Base-by-base conservation (phyloP, 257 asterid species). In the Forsythia suspensa region DNA sequence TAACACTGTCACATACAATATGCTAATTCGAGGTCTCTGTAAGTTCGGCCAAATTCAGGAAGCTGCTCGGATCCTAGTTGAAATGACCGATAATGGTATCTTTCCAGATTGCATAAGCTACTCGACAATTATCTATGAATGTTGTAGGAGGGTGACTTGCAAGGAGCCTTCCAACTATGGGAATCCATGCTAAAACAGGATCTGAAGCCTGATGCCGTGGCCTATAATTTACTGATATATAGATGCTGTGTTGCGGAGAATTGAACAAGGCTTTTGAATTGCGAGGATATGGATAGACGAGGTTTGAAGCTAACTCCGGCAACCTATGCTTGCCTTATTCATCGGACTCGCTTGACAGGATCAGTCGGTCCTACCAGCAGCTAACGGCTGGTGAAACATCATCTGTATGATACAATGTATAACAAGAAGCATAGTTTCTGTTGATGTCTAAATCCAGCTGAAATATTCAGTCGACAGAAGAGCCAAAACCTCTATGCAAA, bases 51-150 rank as follows among this genome's bases (percentile, higher is more conserved):
- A 52, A 46, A 74, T 94, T 72, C 75, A 90, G 55, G 87, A 89
- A 84, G 98, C 97, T 70, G 73, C 69, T 3, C 79, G 71, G 18
- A 78, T 84, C 34, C 79, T 95, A 42, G 70, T 15, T 71, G 95
- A 93, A 83, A 93, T 93, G 98, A 80, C 82, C 0, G 68, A 65
- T 36, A 91, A 86, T 34, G 89, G 95, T 15, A 57, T 92, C 29
- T 68, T 81, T 70, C 97, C 97, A 1, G 97, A 95, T 79, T 92
- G 98, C 34, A 79, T 91, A 61, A 93, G 96, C 79, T 95, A 90
- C 84, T 89, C 97, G 8, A 93, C 97, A 0, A 82, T 93, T 40
- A 85, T 93, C 74, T 80, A 80, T 40, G 92, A 86, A 75, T 80
- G 80, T 57, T 95, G 97, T 82, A 83, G 88, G 76, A 89, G 76